A percentile compares a stretch with the other conserved stretches of the same genome.
Evolutionary conservation across 192 early-diverging fungal species (phyloP).

Genomic region (Mortierella antarctica): DNA sequence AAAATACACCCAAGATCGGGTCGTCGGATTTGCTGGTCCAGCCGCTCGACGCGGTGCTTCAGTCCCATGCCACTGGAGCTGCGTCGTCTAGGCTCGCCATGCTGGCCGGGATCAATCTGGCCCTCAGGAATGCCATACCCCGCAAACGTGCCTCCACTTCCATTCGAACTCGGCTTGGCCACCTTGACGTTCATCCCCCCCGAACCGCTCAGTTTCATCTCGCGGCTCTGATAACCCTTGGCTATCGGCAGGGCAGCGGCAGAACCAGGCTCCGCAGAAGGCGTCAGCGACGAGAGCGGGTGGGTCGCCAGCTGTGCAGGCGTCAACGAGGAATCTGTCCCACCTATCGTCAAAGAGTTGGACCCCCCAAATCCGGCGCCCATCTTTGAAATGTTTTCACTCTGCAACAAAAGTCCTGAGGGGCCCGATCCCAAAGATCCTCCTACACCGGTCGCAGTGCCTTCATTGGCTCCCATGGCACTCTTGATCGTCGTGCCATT

Average conservation of each 20-base stretch:
- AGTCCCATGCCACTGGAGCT: not conserved
- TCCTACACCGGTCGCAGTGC: not conserved
- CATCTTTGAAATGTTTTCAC: no score
- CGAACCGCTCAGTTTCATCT: no score
- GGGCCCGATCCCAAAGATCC: constrained; percentile 1
- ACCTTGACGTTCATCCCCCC: not conserved
- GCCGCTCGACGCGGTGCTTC: constrained; percentile 19
- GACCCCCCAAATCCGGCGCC: no score
- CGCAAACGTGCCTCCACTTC: constrained; percentile 15
- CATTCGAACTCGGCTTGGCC: constrained; percentile 23
- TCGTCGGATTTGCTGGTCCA: constrained; percentile 42
- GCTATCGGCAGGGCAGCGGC: no score
- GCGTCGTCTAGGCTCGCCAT: constrained; percentile 12
- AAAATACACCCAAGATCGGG: constrained; percentile 45
- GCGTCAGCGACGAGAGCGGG: no score
- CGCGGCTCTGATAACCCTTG: no score
- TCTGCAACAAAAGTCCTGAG: not conserved
- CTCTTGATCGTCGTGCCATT: not conserved
- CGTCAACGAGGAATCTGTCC: no score
- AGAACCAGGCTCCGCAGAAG: no score
- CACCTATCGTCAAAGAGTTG: no score
- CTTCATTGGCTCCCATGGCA: not conserved
- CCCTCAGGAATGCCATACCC: constrained; percentile 40
- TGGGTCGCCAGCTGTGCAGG: no score
- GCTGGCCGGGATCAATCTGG: constrained; percentile 34